Evolutionary conservation across 805 yeast species (phyloP).

Genomic region (Aciculoconidium aculeatum): DNA sequence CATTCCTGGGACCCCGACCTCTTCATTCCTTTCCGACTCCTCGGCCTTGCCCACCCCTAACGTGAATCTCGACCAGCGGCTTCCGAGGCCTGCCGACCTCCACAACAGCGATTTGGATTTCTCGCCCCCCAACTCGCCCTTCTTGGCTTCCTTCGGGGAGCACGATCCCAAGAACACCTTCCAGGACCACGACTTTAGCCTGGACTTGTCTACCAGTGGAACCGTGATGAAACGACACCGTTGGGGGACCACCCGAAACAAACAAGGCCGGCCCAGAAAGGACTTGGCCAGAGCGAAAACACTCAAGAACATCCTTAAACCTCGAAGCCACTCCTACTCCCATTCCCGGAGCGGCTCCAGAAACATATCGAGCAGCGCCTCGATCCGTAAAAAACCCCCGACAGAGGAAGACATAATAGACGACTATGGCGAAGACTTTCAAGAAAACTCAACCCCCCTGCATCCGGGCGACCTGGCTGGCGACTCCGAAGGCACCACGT

Average conservation of each 20-base stretch:
- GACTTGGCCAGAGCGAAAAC: slow-evolving; percentile 56
- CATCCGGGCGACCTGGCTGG: slow-evolving; percentile 10
- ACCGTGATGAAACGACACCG: slow-evolving; percentile 70
- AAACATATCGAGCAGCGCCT: slow-evolving; percentile 13
- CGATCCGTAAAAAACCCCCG: slow-evolving; percentile 16
- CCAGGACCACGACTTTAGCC: no score
- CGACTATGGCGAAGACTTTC: slow-evolving; percentile 12
- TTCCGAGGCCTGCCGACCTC: slow-evolving; percentile 6
- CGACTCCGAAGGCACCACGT: no score
- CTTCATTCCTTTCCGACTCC: no score
- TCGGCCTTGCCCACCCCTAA: slow-evolving; percentile 24
- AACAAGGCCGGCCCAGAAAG: slow-evolving; percentile 56
- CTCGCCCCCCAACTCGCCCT: no score
- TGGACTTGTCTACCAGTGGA: no score
- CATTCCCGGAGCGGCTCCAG: slow-evolving; percentile 16
- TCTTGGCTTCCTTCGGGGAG: no score
- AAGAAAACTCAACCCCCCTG: neutral
- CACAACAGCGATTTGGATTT: no score
- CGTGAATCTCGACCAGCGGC: slow-evolving; percentile 12
- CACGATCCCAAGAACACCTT: no score
- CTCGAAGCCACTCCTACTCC: slow-evolving; percentile 4
- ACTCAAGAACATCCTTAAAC: slow-evolving; percentile 37
- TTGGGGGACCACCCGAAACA: slow-evolving; percentile 87
- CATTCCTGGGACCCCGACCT: slow-evolving; percentile 10
- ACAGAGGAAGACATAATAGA: slow-evolving; percentile 19